Base-by-base conservation (phyloP, 352 stramenopile species). In the Pythium angustatum region DNA sequence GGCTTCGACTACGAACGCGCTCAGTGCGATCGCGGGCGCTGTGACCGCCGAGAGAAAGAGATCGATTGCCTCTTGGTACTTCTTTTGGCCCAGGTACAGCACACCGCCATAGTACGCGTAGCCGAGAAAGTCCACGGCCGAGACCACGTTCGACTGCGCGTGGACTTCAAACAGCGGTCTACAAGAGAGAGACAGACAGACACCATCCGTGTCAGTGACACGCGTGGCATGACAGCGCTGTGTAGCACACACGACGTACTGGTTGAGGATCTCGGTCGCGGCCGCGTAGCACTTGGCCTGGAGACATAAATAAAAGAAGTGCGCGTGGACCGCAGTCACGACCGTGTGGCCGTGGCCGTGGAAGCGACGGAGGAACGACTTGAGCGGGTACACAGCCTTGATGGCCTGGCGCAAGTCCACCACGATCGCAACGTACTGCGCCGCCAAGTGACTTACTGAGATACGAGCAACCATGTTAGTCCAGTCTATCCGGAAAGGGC, bases 71-170 rank as follows among this genome's bases (percentile, higher is more conserved):
- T 92, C 79, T 44, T 87, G 74, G 59, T 85, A 93, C 22, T 78
- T 76, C 71, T 94, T 94, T 66, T 91, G 69, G 2, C 88, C 86
- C 14, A 91, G 59, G 54, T 82, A 87, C 21, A 94, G 56, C 43
- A 93, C 50, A 14, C 84, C 88, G 44, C 83, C 86, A 59, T 94
- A 94, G 75, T 94, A 96, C 50, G 82, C 81, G 62, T 96, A 96
- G 51, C 81, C 69, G 51, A 94, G 64, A 56, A 94, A 87, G 68
- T 94, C 82, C 21, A 90, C 80, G 19, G 68, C 50, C 11, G 40
- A 77, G 44, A 93, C 67, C 0, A 87, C 57, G 58, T 85, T 72
- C 38, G 71, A 56, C 64, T 90, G 77, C 21, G 77, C 52, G 50
- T 93, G 83, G 43, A 92, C 74, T 66, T 94, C 85, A 69, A 90